A percentile compares a stretch with the other conserved stretches of the same genome.
phyloP scores from a whole-genome alignment of 768 basidiomycete species.

The Podaxis pistillaris region DNA sequence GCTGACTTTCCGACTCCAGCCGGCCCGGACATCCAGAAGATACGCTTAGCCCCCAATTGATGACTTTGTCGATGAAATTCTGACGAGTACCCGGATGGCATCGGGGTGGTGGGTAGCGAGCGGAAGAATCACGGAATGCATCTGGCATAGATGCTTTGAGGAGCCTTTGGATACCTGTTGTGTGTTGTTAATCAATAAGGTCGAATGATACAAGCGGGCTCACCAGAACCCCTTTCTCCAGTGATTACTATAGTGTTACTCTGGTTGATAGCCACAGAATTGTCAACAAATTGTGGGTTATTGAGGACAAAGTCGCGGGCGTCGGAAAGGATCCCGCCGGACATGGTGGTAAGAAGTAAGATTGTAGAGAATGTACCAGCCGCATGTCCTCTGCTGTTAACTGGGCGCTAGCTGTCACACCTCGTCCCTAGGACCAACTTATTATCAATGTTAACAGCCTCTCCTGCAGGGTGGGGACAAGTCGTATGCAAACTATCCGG shows the following conservation, averaged over 20 bases:
- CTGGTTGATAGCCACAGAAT: neutral
- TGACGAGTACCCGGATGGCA: neutral
- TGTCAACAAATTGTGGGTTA: neutral
- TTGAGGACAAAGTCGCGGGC: neutral
- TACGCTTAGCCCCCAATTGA: neutral
- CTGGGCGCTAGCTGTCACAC: neutral
- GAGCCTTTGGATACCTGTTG: neutral
- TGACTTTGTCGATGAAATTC: neutral
- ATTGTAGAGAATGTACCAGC: neutral
- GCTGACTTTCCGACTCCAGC: constrained; percentile 4
- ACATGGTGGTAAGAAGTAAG: neutral
- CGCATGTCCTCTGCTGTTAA: neutral
- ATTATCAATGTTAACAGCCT: too few relatives aligned
- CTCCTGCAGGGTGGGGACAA: too few relatives aligned
- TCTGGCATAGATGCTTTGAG: neutral
- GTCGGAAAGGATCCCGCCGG: neutral
- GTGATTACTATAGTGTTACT: neutral
- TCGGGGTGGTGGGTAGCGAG: neutral
- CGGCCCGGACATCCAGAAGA: constrained; percentile 3
- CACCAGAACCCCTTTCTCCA: neutral
- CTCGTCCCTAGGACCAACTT: too few relatives aligned
- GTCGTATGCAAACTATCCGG: too few relatives aligned
- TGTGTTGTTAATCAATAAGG: neutral
- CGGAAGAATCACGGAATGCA: neutral
- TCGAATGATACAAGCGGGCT: neutral